Conservation (phyloP, 345 rosid genomes). For the Dipteronia dyeriana region DNA sequence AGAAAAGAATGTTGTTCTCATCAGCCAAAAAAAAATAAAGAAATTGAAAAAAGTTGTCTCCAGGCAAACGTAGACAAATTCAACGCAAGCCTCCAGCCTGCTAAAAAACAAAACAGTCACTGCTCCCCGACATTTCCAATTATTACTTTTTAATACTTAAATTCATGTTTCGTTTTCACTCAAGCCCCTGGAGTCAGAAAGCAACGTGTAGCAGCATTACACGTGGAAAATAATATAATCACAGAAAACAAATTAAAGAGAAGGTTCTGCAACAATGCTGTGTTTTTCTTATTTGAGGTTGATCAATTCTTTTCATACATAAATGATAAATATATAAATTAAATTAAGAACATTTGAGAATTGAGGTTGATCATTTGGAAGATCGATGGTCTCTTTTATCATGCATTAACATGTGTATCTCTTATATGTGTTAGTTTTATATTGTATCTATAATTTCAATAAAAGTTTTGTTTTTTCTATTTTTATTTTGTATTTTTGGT, state of each 20-base stretch:
- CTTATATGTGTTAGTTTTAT: too few species aligned
- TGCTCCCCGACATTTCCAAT: neutral
- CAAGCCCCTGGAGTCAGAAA: neutral
- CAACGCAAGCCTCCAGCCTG: slow-evolving; percentile 8
- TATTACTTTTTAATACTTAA: neutral
- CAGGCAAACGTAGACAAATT: slow-evolving; percentile 21
- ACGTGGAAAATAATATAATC: slow-evolving; percentile 10
- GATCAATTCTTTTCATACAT: too few species aligned
- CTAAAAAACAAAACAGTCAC: neutral
- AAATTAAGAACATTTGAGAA: too few species aligned
- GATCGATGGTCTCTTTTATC: too few species aligned
- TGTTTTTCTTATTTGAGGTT: neutral
- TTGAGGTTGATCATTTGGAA: too few species aligned
- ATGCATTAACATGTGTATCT: too few species aligned
- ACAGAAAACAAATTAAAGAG: neutral
- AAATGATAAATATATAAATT: too few species aligned
- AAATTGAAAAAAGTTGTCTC: slow-evolving; percentile 2
- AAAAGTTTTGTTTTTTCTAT: too few species aligned
- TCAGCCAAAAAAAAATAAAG: neutral
- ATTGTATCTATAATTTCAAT: too few species aligned
- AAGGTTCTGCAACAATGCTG: too few species aligned
- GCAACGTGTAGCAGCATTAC: neutral
- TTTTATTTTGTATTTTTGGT: too few species aligned
- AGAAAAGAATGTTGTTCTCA: neutral
- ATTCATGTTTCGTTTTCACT: slow-evolving; percentile 9